These are phyloP conservation scores for Mangifera indica DNA, from an alignment of 345 rosid species.

Conservation along the genomic window DNA sequence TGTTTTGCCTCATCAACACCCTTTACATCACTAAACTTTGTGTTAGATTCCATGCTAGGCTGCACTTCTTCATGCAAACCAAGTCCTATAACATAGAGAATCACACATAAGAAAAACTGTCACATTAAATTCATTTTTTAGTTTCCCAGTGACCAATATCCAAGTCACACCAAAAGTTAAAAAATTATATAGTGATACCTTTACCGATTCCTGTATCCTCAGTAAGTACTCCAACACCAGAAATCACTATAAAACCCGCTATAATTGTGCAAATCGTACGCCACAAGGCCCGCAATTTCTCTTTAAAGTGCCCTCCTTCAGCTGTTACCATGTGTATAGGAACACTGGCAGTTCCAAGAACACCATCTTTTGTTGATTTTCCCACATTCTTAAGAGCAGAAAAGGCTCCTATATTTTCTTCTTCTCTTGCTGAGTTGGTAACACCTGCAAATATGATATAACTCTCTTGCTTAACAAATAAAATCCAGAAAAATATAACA, in stretches of 20 bases:
- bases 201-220: constrained; percentile 90
- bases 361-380: constrained; percentile 62
- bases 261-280: constrained; percentile 74
- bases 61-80: constrained; percentile 94
- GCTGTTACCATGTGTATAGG: constrained; percentile 83
- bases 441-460: constrained; percentile 44
- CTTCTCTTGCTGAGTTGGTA: constrained; percentile 46
- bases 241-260: constrained; percentile 72
- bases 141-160: neutral
- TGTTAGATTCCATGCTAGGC: constrained; percentile 85
- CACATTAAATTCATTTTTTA: constrained; percentile 3
- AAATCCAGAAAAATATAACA: neutral
- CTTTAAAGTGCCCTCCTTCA: constrained; percentile 83
- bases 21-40: constrained; percentile 89
- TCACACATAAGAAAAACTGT: neutral
- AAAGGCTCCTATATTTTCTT: constrained; percentile 57
- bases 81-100: constrained; percentile 52
- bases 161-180: neutral
- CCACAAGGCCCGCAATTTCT: constrained; percentile 96
- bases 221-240: constrained; percentile 87
- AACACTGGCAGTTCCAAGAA: constrained; percentile 75
- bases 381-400: constrained; percentile 70
- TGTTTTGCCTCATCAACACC: constrained; percentile 98
- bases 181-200: constrained; percentile 46
- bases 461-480: neutral